Evolutionary conservation across 169 alveolate species (phyloP), one percentile per base, ranked within the genome.

Genomic region (Eimeria praecox): DNA sequence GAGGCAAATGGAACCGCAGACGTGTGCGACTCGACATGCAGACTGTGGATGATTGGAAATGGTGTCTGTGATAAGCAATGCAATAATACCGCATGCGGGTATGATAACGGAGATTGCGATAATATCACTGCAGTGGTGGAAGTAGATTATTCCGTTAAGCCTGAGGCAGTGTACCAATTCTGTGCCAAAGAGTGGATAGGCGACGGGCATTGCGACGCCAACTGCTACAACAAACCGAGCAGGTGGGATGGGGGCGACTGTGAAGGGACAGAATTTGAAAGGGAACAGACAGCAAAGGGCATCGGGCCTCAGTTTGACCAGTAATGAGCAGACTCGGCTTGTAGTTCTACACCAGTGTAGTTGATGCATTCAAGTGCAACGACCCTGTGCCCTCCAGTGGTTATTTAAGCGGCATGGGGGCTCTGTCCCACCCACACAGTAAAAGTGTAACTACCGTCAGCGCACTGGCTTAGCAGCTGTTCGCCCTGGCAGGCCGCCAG

Each of bases 31-130:
- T 90, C 85, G 4, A 14, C 69, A 10, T 97, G 98, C 80, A 96
- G 97, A 49, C 85, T 96, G 69, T 97, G 98, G 98, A 97, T 97
- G 98, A 78, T 97, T 66, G 98, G 97, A 33, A 97, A 97, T 71
- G 96, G 97, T 38, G 95, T 97, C 71, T 97, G 98, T 82, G 98
- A 97, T 54, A 94, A 69, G 22, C 83, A 59, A n/a, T 97, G 98
- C 96, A 97, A 97, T 85, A 95, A 90, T 30, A 42, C 46, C 38
- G 95, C 95, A 14, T 97, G 98, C 71, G 94, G 92, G 46, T 95
- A 42, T 44, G 98, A 97, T 92, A 83, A 90, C 38, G 98, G 98
- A 27, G 98, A 97, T 88, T 97, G 98, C 92, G 85, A 95, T 59
- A 95, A 95, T 93, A 95, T 97, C 71, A 92, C 97, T 56, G 95